A percentile compares a stretch with the other conserved stretches of the same genome.
These are phyloP conservation scores for Ligustrum vulgare DNA, from an alignment of 257 asterid genomes.

Conservation along the genomic window DNA sequence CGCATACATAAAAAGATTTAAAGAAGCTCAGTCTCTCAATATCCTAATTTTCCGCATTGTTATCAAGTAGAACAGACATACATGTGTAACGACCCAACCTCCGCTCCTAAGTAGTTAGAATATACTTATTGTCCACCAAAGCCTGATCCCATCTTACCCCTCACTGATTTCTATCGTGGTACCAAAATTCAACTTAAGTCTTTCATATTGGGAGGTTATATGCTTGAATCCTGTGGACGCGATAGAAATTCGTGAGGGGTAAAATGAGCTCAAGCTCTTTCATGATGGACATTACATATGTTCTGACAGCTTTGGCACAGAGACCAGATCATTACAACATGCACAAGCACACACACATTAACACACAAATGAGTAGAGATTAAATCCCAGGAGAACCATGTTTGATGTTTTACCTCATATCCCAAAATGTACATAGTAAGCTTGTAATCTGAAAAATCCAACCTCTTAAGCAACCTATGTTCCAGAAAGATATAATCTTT, in stretches of 20 bases:
- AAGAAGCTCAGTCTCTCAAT: background rate
- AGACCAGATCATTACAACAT: no score
- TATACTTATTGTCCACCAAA: no score
- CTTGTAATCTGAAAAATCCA: constrained; percentile 83
- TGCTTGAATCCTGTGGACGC: no score
- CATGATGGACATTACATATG: no score
- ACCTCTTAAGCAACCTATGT: constrained; percentile 81
- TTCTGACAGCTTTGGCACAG: no score
- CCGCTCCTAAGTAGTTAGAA: no score
- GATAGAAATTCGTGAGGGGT: no score
- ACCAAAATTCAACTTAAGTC: no score
- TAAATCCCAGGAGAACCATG: background rate
- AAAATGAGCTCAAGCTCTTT: no score
- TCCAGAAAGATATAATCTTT: constrained; percentile 7
- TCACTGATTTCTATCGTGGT: no score
- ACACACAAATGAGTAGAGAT: background rate
- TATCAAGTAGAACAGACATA: background rate
- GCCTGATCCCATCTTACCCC: no score
- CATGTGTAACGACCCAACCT: background rate
- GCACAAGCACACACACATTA: background rate
- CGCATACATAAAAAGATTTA: constrained; percentile 11
- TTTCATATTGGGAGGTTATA: no score
- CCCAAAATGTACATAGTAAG: constrained; percentile 81
- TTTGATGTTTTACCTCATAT: constrained; percentile 57
- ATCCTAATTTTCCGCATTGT: background rate